These are phyloP conservation scores for Neurospora sp. DNA, from an alignment of 2,329 filamentous ascomycete species.

Conservation along the genomic window DNA sequence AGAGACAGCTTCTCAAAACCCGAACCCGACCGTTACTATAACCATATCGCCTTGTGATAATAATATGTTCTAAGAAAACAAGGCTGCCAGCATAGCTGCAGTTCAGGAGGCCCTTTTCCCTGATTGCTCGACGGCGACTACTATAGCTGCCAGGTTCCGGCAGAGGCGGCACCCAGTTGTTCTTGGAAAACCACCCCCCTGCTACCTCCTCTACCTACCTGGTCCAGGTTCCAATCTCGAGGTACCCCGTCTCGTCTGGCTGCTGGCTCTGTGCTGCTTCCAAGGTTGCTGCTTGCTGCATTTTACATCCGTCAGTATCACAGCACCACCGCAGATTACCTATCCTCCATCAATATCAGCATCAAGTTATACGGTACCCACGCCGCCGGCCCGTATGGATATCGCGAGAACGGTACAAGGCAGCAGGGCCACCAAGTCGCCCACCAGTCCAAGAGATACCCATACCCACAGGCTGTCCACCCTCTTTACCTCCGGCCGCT, in stretches of 20 bases:
- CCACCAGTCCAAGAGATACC: slow-evolving; percentile 20
- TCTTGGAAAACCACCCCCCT: background rate
- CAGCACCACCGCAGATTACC: background rate
- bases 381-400: background rate
- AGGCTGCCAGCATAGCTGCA: slow-evolving; percentile 3
- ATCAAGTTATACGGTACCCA: background rate
- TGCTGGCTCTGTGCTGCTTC: background rate
- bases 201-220: background rate
- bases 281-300: background rate
- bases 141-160: slow-evolving; percentile 1
- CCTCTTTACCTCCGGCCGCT: slow-evolving; percentile 8
- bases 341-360: background rate
- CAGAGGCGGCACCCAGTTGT: background rate
- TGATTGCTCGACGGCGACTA: background rate
- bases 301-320: background rate
- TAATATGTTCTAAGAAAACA: slow-evolving; percentile 1
- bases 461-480: slow-evolving; percentile 21
- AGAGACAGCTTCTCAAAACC: background rate
- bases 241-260: background rate
- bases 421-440: background rate
- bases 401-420: background rate
- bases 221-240: background rate
- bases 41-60: background rate
- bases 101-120: slow-evolving; percentile 1
- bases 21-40: background rate